Percentiles rank a stretch among this genome's conserved stretches.
phyloP scores from a whole-genome alignment of 2,329 filamentous ascomycete species.

The Clarireedia homoeocarpa region DNA sequence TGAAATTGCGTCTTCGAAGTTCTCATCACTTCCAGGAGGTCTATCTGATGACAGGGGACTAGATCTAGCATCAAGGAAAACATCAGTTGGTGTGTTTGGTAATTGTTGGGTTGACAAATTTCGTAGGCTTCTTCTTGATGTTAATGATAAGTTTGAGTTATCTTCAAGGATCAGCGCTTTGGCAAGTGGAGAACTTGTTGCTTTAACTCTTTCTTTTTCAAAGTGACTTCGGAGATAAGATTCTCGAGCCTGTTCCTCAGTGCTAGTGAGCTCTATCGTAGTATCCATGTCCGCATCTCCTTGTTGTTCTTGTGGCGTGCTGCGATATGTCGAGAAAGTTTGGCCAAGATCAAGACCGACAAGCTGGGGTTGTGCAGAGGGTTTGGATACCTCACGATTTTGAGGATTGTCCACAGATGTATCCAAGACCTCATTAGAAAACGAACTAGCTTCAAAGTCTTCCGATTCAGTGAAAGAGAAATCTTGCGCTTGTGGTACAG shows the following conservation, averaged over 20 bases:
- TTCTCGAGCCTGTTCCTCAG: conserved; percentile 5
- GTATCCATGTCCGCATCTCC: background rate
- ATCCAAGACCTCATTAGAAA: conserved; percentile 7
- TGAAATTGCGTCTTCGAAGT: conserved; percentile 24
- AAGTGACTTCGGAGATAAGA: background rate
- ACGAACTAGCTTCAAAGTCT: conserved; percentile 23
- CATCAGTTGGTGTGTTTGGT: conserved; percentile 5
- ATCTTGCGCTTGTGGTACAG: background rate
- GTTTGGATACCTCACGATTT: conserved; percentile 6
- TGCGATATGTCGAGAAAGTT: conserved; percentile 16
- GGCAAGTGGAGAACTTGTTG: background rate
- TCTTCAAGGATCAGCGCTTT: background rate
- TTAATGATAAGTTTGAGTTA: background rate
- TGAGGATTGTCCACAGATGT: background rate
- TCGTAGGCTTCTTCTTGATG: conserved; percentile 7
- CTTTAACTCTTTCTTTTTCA: background rate
- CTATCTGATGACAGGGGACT: conserved; percentile 33
- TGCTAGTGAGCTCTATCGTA: conserved; percentile 5
- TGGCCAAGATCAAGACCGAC: conserved; percentile 10
- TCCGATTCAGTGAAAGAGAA: conserved; percentile 16
- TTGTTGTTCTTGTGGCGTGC: background rate
- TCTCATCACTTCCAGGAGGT: conserved; percentile 11
- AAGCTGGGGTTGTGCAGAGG: conserved; percentile 20
- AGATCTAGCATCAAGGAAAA: conserved; percentile 41
- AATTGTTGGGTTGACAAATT: background rate